Evolutionary conservation across 169 alveolate genomes (phyloP), one percentile per base, ranked within the genome.

Genomic region (Nephromyces sp.): DNA sequence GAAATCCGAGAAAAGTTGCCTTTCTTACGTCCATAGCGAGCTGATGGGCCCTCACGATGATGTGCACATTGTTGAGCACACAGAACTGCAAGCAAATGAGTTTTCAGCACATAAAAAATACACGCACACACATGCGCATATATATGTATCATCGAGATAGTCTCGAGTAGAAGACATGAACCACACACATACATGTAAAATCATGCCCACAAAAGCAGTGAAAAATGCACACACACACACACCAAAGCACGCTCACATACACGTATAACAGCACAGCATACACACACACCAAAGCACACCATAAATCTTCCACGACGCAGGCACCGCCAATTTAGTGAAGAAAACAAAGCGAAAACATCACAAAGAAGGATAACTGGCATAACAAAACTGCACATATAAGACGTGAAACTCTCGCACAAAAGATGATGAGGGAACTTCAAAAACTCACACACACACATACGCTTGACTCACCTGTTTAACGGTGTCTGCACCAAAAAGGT

Each of bases 11-110:
- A n/a, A n/a, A n/a, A 29, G 53, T 3, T 21, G 4, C 76, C 79
- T 86, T 87, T 80, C 89, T 87, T 43, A 95, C 98, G 68, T 93
- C 98, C 98, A 93, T 94, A 28, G 92, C 98, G 35, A 95, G 86
- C 77, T 95, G 95, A 81, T 95, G 98, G 1, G 99, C 98, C 63
- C 99, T 86, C 0, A 95, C 94, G 32, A 97, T 95, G 75, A 94
- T 84, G 57, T 93, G 90, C 24, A 96, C 84, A 61, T 93, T 95
- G 82, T 97, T 97, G 30, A 78, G 73, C 35, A 91, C 95, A 68
- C 88, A 88, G 82, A 95, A 95, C 73, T 91, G 83, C 70, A 62
- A 28, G 28, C 6, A 57, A 29, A 57, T 6, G 28, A 6, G 28
- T 6, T 25, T 6, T 25, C 6, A 57, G 15, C 3, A 4, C 3